Conservation (phyloP, 768 basidiomycete species). For the Pleurotus citrinopileatus region DNA sequence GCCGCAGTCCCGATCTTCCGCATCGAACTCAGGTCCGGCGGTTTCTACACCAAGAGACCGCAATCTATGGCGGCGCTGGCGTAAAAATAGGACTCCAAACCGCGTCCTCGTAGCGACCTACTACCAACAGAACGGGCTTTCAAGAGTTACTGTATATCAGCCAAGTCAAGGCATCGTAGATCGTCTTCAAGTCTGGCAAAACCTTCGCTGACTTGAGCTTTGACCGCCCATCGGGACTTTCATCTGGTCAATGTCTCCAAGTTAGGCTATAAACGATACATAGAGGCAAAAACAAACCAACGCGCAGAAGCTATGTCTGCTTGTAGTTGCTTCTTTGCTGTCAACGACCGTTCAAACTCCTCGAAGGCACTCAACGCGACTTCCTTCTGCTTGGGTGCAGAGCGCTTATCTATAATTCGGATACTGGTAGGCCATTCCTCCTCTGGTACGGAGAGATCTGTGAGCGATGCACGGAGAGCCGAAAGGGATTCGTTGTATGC, state of each 20-base stretch:
- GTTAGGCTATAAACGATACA: conserved; percentile 5
- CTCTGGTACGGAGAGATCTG: conserved; percentile 45
- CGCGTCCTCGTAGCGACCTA: too few species aligned
- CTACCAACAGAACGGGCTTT: too few species aligned
- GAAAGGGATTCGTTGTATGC: conserved; percentile 57
- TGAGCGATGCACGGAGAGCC: conserved; percentile 48
- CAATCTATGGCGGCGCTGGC: too few species aligned
- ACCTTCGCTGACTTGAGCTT: background rate
- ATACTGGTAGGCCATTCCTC: conserved; percentile 65
- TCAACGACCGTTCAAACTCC: conserved; percentile 60
- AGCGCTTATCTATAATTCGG: conserved; percentile 19
- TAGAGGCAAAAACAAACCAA: conserved; percentile 17
- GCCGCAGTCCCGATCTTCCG: too few species aligned
- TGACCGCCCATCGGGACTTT: conserved; percentile 4
- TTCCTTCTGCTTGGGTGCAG: conserved; percentile 22
- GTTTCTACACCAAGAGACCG: too few species aligned
- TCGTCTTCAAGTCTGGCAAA: background rate
- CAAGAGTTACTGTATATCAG: conserved; percentile 45
- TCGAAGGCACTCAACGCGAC: conserved; percentile 66
- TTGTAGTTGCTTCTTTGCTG: conserved; percentile 38
- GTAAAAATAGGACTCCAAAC: too few species aligned
- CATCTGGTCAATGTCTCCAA: conserved; percentile 14
- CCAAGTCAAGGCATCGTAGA: conserved; percentile 51
- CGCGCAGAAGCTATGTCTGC: conserved; percentile 13
- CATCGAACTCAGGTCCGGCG: too few species aligned